Conservation (phyloP, 169 alveolate species). For the Eimeria acervulina region DNA sequence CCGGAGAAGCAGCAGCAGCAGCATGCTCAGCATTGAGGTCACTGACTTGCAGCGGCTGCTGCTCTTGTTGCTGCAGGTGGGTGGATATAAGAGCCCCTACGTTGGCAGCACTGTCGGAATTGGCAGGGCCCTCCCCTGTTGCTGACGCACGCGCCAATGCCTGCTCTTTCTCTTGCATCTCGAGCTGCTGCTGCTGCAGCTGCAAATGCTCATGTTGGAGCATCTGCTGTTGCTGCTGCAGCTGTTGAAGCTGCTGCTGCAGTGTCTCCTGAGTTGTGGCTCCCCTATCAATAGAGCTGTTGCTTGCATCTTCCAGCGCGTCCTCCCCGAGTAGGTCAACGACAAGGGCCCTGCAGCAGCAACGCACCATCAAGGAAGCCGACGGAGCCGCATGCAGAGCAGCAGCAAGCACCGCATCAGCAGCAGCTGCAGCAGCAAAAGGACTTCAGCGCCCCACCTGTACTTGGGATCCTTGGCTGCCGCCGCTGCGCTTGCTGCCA, state of each 20-base stretch:
- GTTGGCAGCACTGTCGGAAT: background rate
- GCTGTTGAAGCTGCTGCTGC: slow-evolving; percentile 75
- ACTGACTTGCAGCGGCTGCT: slow-evolving; percentile 17
- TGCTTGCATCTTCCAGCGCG: slow-evolving; percentile 75
- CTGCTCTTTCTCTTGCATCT: slow-evolving; percentile 60
- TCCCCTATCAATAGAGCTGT: slow-evolving; percentile 51
- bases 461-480: slow-evolving; percentile 74
- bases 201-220: slow-evolving; percentile 72
- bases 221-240: slow-evolving; percentile 70
- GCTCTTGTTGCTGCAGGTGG: slow-evolving; percentile 15
- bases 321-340: slow-evolving; percentile 71
- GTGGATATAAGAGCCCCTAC: background rate
- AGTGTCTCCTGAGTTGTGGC: slow-evolving; percentile 55
- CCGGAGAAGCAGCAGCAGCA: slow-evolving; percentile 52
- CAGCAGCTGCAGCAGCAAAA: slow-evolving; percentile 6
- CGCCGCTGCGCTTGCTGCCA: slow-evolving; percentile 48
- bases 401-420: slow-evolving; percentile 9
- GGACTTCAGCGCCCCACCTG: background rate
- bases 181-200: slow-evolving; percentile 77
- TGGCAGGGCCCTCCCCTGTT: slow-evolving; percentile 15
- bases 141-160: slow-evolving; percentile 54
- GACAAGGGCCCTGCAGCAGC: slow-evolving; percentile 63
- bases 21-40: slow-evolving; percentile 19
- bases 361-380: background rate
- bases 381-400: background rate